Evolutionary conservation across 2,329 filamentous ascomycete species (phyloP).

Genomic region (Shiraia bambusicola): DNA sequence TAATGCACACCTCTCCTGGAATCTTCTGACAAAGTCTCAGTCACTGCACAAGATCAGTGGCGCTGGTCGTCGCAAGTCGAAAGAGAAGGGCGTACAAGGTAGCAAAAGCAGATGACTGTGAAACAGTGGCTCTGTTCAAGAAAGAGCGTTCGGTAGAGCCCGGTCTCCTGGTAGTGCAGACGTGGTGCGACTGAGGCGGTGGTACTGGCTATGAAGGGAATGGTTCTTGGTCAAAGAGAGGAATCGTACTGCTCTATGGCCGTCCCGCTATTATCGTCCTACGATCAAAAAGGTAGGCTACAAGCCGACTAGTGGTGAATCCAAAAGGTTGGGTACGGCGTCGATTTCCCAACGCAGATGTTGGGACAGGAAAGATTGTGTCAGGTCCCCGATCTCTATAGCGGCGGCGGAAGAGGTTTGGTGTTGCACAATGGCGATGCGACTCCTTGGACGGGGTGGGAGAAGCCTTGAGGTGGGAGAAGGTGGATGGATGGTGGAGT

Average conservation of each 20-base stretch:
- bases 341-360: constrained; percentile 27
- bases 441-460: constrained; percentile 19
- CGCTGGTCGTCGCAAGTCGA: constrained; percentile 41
- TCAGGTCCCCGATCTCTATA: constrained; percentile 21
- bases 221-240: constrained; percentile 37
- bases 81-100: constrained; percentile 44
- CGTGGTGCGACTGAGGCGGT: constrained; percentile 47
- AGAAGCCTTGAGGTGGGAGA: constrained; percentile 17
- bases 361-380: constrained; percentile 22
- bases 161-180: constrained; percentile 52
- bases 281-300: constrained; percentile 18
- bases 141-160: constrained; percentile 43
- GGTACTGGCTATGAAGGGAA: constrained; percentile 40
- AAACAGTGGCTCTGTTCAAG: constrained; percentile 40
- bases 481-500: constrained; percentile 35
- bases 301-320: constrained; percentile 17
- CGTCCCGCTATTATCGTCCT: constrained; percentile 32
- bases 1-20: constrained; percentile 49
- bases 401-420: constrained; percentile 33
- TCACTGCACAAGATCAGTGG: constrained; percentile 42
- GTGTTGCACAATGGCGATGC: constrained; percentile 37
- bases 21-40: constrained; percentile 47
- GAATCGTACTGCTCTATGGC: constrained; percentile 28
- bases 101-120: constrained; percentile 42
- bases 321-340: constrained; percentile 31